Base-by-base conservation (phyloP, 768 basidiomycete species). In the Strobilomyces dryophilus region DNA sequence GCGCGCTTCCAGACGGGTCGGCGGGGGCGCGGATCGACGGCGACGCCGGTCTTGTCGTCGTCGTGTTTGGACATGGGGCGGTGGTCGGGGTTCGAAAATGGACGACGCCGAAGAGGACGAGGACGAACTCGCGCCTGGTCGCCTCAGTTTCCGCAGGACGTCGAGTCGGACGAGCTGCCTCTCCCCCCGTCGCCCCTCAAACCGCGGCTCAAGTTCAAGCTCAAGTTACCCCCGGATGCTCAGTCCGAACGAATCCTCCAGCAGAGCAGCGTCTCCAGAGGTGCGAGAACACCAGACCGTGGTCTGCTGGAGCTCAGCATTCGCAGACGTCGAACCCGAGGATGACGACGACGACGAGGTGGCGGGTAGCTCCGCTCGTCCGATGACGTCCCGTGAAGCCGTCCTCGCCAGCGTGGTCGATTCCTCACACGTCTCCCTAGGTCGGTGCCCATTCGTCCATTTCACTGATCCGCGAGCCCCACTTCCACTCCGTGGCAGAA, bases 361-460 rank as follows among this genome's bases (percentile, higher is more conserved):
- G 45, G 73, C 68, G 1, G 60, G 61, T 18, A 62, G 54, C 34
- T 66, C 57, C 46, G 68, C 49, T 49, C 68, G 71, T 40, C 77
- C 74, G 7, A 76, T 79, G 74, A 83, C 76, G 27, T 79, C 78
- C 1, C 74, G 87, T 24, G 87, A 89, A 58, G 87, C 87, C 2
- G 87, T 85, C 15, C 71, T 88, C 9, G 83, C 83, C 2, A 84
- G 82, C 51, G 83, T 86, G 29, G 80, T 84, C 2, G 85, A 82
- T 50, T 75, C 85, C 0, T 77, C 81, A 0, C 86, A 89, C 61
- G 85, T 89, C 31, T 82, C 85, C 1, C 69, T 89, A 15, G 71
- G 83, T 84, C 14, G 1, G 65, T 36, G 18, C 3, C 32, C 15
- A 5, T 36, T 18, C 24, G 4, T 26, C 4, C 5, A 9, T 20